Evolutionary conservation across 1,284 basidiomycete species (phyloP).

Genomic region (Cryptococcus depauperatus): DNA sequence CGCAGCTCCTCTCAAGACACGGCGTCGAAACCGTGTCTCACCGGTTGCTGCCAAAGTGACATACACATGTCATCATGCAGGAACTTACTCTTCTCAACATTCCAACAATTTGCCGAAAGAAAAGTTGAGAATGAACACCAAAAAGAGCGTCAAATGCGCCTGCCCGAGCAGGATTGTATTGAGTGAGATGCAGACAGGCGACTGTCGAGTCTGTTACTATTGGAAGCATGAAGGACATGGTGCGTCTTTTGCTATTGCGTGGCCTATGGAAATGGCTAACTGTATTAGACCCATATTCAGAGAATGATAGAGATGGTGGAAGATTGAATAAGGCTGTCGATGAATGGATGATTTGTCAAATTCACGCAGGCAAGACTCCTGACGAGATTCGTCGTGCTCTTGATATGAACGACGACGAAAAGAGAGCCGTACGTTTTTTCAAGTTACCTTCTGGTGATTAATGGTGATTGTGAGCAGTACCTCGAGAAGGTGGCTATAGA

Average conservation of each 20-base stretch:
- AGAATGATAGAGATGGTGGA: constrained; percentile 30
- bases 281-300: constrained; percentile 32
- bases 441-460: background rate
- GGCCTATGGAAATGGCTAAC: background rate
- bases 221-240: constrained; percentile 43
- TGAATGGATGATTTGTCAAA: constrained; percentile 38
- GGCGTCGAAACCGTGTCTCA: constrained; percentile 30
- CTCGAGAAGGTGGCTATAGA: constrained; percentile 30
- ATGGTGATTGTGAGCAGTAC: constrained; percentile 18
- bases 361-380: constrained; percentile 32
- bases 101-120: constrained; percentile 29
- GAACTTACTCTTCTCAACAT: constrained; percentile 36
- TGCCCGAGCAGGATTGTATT: constrained; percentile 37
- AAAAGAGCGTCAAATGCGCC: constrained; percentile 41
- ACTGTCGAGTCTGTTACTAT: constrained; percentile 34
- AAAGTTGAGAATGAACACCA: constrained; percentile 39
- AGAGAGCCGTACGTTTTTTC: constrained; percentile 20
- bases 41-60: constrained; percentile 39
- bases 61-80: constrained; percentile 42
- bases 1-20: constrained; percentile 33
- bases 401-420: constrained; percentile 33
- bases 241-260: constrained; percentile 11
- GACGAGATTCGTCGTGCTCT: constrained; percentile 35
- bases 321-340: constrained; percentile 38
- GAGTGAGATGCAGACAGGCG: constrained; percentile 34